Evolutionary conservation across 306 rosid species (phyloP), one percentile per base, ranked within the genome.

Genomic region (Calophaca sinica): DNA sequence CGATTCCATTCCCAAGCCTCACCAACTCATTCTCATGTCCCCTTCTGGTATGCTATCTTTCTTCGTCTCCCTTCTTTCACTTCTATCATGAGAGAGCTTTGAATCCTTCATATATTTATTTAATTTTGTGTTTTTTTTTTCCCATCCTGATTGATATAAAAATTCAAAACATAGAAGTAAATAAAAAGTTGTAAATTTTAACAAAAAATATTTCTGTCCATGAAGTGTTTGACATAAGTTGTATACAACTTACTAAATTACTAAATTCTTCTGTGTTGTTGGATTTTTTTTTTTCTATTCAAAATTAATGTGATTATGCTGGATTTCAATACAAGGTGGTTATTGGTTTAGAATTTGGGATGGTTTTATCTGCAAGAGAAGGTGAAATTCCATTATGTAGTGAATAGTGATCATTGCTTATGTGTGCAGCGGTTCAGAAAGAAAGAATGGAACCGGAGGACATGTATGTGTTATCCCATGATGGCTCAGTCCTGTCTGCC

Each of bases 371-470:
- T 45, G 53, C 9, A 46, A 68, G 70, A 28, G 73, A 55, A 58
- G 49, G 62, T 15, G 66, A 41, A 35, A 41, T 44, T 69, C 33
- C 58, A 51, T 45, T 39, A 32, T 62, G 51, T 15, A 26, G n/a
- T 66, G 71, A 61, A 49, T 53, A 28, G 1, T 45, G 51, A 42
- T 64, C 14, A 38, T 74, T 62, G 60, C 63, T 70, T 63, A 65
- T 70, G 72, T 78, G 80, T 62, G 69, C 75, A 94, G 99, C 96
- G 44, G 99, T 94, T 77, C 99, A 90, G 88, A 92, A 92, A 77
- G 97, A 94, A 85, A 89, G 99, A 79, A 91, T 94, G 97, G 87
- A 88, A 62, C 89, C 97, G 0, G 98, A 88, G 82, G 98, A 94
- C 73, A 91, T 94, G 97, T 94, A 89, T 61, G 88, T 94, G 75